Evolutionary conservation across 2,329 filamentous ascomycete genomes (phyloP).

Genomic region (Pseudogymnoascus sp.): DNA sequence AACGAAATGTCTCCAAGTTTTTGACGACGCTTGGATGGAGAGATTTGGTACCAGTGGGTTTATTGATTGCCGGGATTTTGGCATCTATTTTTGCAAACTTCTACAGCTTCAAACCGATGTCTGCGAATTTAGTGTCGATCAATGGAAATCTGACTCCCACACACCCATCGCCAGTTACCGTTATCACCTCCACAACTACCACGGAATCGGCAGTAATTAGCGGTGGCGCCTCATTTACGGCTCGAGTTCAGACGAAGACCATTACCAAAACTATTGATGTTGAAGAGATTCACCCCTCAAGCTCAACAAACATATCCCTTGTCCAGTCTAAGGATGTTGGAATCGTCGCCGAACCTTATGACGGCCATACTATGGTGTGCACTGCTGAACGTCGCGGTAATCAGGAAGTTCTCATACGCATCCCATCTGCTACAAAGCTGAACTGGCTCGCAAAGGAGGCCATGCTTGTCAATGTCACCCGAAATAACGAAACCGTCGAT

Average conservation of each 20-base stretch:
- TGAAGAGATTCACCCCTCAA: conserved; percentile 27
- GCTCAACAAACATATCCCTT: conserved; percentile 31
- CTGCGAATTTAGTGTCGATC: conserved; percentile 18
- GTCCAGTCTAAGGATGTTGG: conserved; percentile 32
- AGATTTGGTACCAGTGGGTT: neutral
- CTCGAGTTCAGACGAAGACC: conserved; percentile 17
- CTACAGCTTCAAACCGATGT: conserved; percentile 26
- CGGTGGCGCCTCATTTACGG: neutral
- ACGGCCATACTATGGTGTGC: conserved; percentile 31
- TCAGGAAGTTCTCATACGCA: conserved; percentile 45
- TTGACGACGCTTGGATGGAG: neutral
- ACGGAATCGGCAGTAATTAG: conserved; percentile 9
- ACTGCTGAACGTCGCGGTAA: conserved; percentile 37
- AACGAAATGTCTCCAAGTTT: neutral
- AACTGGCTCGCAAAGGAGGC: conserved; percentile 49
- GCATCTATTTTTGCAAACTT: conserved; percentile 23
- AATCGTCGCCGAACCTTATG: conserved; percentile 17
- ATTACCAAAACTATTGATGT: conserved; percentile 26
- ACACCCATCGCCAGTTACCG: conserved; percentile 19
- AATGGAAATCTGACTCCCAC: conserved; percentile 21
- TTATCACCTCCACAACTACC: conserved; percentile 20
- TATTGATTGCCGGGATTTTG: conserved; percentile 9
- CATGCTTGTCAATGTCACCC: conserved; percentile 46
- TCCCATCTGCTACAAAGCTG: conserved; percentile 42
- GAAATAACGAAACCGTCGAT: conserved; percentile 38